Base-by-base conservation (phyloP, 169 alveolate genomes). In the Theileria annulata region DNA sequence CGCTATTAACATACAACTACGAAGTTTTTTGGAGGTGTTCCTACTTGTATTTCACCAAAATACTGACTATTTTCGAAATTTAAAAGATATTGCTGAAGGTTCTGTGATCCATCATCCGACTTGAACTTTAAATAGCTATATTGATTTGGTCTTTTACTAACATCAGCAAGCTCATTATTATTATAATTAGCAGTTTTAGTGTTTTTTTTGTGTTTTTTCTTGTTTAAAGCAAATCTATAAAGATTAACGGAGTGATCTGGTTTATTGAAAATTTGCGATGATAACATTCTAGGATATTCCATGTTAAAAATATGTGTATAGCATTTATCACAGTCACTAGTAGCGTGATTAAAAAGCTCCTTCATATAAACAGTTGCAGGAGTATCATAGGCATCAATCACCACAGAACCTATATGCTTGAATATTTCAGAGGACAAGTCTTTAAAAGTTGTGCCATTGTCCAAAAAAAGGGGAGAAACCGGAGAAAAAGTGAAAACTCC, bases 21-120 rank as follows among this genome's bases (percentile, higher is more conserved):
- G 75, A 94, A 94, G 47, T 79, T 86, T 67, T 79, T 87, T 25
- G 95, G 94, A 2, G 97, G 97, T 15, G 95, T 94, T 47, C 97
- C 97, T 21, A 94, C 84, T 60, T 92, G 88, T 13, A 95, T 92
- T 59, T 93, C 93, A 21, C 97, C 97, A 86, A 95, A 93, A 69
- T 93, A 95, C 54, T 95, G 97, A 70, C 95, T 92, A 86, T 95
- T 95, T 76, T 95, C 96, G 86, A 88, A 95, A 72, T 95, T 95
- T 54, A 87, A 79, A 59, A 94, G 90, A 59, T 90, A 88, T 76
- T 94, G 92, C 71, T 74, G 33, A 9, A 80, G 71, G 33, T 62
- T 63, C 27, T 23, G 71, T 9, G 84, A 19, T 23, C 25, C 33
- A 12, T 72, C 80, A 62, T 30, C 74, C 1, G 25, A 21, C 33